Percentiles rank a stretch among this genome's conserved stretches.
These are phyloP conservation scores for Chondrostereum purpureum DNA, from an alignment of 1,284 basidiomycete species.

Conservation along the genomic window DNA sequence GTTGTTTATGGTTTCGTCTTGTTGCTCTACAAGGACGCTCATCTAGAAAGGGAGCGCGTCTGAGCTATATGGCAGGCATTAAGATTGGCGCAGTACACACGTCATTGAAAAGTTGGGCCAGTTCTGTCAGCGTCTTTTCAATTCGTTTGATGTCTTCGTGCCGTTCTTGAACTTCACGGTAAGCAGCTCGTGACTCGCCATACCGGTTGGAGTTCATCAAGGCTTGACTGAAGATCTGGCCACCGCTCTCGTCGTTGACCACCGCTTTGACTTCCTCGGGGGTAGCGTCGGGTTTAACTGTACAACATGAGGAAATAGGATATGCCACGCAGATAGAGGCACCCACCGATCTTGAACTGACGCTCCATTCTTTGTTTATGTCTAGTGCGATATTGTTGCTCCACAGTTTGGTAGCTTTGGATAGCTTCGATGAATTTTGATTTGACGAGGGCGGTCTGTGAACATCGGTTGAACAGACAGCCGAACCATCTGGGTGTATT, in stretches of 20 bases:
- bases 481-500: background rate
- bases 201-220: slow-evolving; percentile 89
- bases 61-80: slow-evolving; percentile 3
- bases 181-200: slow-evolving; percentile 85
- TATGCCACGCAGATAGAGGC: slow-evolving; percentile 2
- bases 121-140: slow-evolving; percentile 86
- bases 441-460: slow-evolving; percentile 68
- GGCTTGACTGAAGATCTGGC: slow-evolving; percentile 94
- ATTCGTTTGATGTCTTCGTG: slow-evolving; percentile 96
- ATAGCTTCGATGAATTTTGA: slow-evolving; percentile 83
- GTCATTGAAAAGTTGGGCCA: slow-evolving; percentile 95
- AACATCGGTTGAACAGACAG: slow-evolving; percentile 4
- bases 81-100: slow-evolving; percentile 41
- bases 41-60: slow-evolving; percentile 41
- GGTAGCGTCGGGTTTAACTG: slow-evolving; percentile 92
- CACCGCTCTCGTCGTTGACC: slow-evolving; percentile 78
- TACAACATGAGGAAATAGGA: slow-evolving; percentile 8
- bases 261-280: slow-evolving; percentile 87
- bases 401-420: slow-evolving; percentile 83
- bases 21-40: slow-evolving; percentile 88
- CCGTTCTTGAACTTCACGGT: slow-evolving; percentile 93
- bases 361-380: slow-evolving; percentile 94
- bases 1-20: slow-evolving; percentile 79
- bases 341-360: slow-evolving; percentile 86
- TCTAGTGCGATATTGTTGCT: slow-evolving; percentile 88